Conservation (phyloP, 768 basidiomycete species). For the Leucocoprinus birnbaumii region DNA sequence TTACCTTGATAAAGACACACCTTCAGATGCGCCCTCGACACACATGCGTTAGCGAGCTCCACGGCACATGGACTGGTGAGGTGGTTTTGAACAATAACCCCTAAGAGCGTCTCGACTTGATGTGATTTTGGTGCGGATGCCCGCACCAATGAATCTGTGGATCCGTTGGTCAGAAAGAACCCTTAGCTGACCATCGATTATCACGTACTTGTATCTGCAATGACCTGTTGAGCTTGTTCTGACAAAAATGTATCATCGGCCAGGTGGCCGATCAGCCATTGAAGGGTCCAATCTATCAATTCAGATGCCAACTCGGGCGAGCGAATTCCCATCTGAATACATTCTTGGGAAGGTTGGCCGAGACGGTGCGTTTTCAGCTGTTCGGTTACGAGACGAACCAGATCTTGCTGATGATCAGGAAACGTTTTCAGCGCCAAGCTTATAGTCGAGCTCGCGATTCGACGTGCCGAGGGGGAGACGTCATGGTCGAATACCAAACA, state of each 20-base stretch:
- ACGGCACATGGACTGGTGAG: constrained; percentile 41
- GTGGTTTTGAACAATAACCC: constrained; percentile 58
- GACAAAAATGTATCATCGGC: not conserved
- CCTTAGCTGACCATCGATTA: constrained; percentile 6
- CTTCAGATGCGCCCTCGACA: constrained; percentile 53
- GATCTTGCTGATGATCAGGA: not conserved
- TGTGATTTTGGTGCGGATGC: constrained; percentile 41
- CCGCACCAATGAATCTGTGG: constrained; percentile 28
- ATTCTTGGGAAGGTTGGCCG: not conserved
- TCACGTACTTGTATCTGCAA: constrained; percentile 3
- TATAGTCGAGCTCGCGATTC: not conserved
- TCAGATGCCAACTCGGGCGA: not conserved
- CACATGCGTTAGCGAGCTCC: constrained; percentile 38
- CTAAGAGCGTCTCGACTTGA: constrained; percentile 69
- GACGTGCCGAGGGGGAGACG: not conserved
- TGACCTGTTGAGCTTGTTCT: not conserved
- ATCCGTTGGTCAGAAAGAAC: constrained; percentile 1
- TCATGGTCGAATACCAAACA: constrained; percentile 1
- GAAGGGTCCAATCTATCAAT: constrained; percentile 4
- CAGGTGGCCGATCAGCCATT: constrained; percentile 2
- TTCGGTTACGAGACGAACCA: not conserved
- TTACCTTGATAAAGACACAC: constrained; percentile 31
- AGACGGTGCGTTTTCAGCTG: not conserved
- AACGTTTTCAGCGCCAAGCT: not conserved
- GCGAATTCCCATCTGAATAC: not conserved